A percentile compares a stretch with the other conserved stretches of the same genome.
Conservation (phyloP, 2,329 filamentous ascomycete genomes). For the Aspergillus sp. region DNA sequence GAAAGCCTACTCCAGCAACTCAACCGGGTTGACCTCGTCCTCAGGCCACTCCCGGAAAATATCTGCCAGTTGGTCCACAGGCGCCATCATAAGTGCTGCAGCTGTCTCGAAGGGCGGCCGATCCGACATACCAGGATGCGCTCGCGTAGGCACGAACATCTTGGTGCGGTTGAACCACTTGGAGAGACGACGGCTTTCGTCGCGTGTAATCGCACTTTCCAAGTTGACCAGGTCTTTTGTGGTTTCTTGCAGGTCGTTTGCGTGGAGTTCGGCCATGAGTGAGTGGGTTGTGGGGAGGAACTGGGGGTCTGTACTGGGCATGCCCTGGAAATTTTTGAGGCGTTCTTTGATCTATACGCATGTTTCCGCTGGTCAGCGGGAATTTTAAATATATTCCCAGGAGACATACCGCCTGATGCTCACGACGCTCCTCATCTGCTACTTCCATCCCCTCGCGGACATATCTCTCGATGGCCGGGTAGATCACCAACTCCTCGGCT, state of each 20-base stretch:
- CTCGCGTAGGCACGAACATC: slow-evolving; percentile 45
- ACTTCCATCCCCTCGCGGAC: slow-evolving; percentile 37
- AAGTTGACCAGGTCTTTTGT: slow-evolving; percentile 42
- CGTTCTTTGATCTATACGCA: slow-evolving; percentile 43
- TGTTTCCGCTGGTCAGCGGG: not conserved
- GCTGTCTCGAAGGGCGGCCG: slow-evolving; percentile 51
- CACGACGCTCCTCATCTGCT: slow-evolving; percentile 41
- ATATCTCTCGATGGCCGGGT: slow-evolving; percentile 46
- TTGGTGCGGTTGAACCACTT: slow-evolving; percentile 46
- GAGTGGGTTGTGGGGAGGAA: slow-evolving; percentile 39
- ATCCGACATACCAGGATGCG: slow-evolving; percentile 45
- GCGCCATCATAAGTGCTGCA: slow-evolving; percentile 47
- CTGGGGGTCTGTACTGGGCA: slow-evolving; percentile 32
- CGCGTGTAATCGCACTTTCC: slow-evolving; percentile 33
- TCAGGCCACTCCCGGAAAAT: slow-evolving; percentile 49
- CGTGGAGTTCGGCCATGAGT: slow-evolving; percentile 37
- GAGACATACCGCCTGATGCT: slow-evolving; percentile 38
- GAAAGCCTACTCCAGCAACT: slow-evolving; percentile 4
- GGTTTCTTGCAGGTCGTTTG: slow-evolving; percentile 48
- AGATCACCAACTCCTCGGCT: slow-evolving; percentile 45
- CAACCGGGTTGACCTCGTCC: slow-evolving; percentile 4
- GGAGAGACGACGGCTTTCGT: slow-evolving; percentile 32
- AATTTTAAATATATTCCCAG: not conserved
- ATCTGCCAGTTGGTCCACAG: slow-evolving; percentile 50
- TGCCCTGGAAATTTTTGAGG: slow-evolving; percentile 43